Evolutionary conservation across 2,329 filamentous ascomycete genomes (phyloP).

Genomic region (Phialophora macrospora): DNA sequence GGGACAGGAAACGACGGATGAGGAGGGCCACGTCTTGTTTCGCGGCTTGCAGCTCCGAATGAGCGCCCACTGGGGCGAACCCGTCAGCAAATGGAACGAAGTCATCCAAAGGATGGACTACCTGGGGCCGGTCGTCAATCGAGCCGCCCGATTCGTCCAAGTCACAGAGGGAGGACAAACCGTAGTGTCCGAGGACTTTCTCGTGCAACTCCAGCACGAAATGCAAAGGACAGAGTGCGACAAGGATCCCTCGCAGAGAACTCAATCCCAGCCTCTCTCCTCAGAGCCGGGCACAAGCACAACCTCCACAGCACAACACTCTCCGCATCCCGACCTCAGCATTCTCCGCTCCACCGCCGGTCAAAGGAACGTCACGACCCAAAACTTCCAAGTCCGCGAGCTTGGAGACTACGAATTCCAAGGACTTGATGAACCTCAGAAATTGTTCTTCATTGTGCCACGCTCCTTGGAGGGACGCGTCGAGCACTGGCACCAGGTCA

Average conservation of each 20-base stretch:
- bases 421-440: constrained; percentile 31
- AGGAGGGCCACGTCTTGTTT: constrained; percentile 31
- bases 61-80: constrained; percentile 35
- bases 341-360: constrained; percentile 20
- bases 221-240: constrained; percentile 13
- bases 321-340: constrained; percentile 12
- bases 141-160: constrained; percentile 36
- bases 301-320: neutral
- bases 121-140: constrained; percentile 37
- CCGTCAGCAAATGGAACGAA: constrained; percentile 37
- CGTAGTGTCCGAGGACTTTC: constrained; percentile 35
- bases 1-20: constrained; percentile 30
- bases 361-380: constrained; percentile 27
- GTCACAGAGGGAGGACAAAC: constrained; percentile 37
- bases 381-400: constrained; percentile 30
- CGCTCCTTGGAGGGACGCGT: constrained; percentile 32
- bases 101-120: constrained; percentile 38
- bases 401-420: constrained; percentile 36
- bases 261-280: neutral
- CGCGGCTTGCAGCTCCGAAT: constrained; percentile 36
- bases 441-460: constrained; percentile 36
- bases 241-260: neutral
- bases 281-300: neutral
- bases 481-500: constrained; percentile 35
- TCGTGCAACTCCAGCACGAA: constrained; percentile 30